Evolutionary conservation across 805 yeast genomes (phyloP).

Genomic region (Kuraishia borneana): DNA sequence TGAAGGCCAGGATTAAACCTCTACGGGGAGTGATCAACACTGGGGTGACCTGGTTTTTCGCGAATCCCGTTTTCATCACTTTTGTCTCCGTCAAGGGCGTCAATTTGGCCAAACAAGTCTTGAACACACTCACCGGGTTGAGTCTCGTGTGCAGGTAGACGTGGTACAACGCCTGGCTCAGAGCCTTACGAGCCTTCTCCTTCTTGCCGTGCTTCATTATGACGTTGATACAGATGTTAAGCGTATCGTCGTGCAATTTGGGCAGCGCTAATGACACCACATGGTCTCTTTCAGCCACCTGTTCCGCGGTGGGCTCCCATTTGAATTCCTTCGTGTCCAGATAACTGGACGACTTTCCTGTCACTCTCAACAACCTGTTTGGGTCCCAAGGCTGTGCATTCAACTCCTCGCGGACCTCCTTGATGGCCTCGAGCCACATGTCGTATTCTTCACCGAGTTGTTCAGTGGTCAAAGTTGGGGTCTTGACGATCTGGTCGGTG

Average conservation of each 20-base stretch:
- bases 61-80: constrained; percentile 74
- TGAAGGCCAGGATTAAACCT: constrained; percentile 76
- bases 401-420: constrained; percentile 17
- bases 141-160: constrained; percentile 59
- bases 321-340: constrained; percentile 3
- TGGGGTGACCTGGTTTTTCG: constrained; percentile 74
- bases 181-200: constrained; percentile 59
- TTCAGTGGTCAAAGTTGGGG: too few relatives aligned
- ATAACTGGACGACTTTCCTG: constrained; percentile 3
- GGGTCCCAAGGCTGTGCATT: constrained; percentile 6
- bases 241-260: constrained; percentile 49
- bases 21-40: constrained; percentile 74
- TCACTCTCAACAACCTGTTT: constrained; percentile 1
- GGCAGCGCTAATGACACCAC: constrained; percentile 49
- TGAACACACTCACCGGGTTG: constrained; percentile 73
- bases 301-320: constrained; percentile 56
- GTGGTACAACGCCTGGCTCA: constrained; percentile 72
- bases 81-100: constrained; percentile 78
- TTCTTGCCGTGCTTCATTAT: constrained; percentile 92
- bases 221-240: constrained; percentile 71
- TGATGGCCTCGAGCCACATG: constrained; percentile 14
- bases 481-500: too few relatives aligned
- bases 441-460: constrained; percentile 16
- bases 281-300: constrained; percentile 41
- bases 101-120: constrained; percentile 64